Percentiles rank a stretch among this genome's conserved stretches.
Conservation (phyloP, 2,329 filamentous ascomycete species). For the Cercospora zeina region DNA sequence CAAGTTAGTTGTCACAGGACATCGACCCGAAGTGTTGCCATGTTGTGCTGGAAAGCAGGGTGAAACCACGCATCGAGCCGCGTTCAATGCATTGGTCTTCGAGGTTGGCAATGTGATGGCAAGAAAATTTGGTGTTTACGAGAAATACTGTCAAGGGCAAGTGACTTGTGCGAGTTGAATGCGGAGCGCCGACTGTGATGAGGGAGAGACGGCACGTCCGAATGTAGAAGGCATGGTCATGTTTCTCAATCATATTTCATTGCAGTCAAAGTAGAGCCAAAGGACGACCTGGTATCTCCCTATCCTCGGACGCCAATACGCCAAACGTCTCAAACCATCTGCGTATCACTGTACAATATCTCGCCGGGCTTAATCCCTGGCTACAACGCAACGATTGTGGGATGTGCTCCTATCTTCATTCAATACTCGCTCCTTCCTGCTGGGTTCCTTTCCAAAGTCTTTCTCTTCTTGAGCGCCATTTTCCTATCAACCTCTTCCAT, state of each 20-base stretch:
- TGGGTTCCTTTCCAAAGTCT: constrained; percentile 48
- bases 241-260: background rate
- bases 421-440: constrained; percentile 47
- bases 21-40: too few species aligned
- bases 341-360: background rate
- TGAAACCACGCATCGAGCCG: too few species aligned
- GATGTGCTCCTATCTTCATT: background rate
- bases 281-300: constrained; percentile 3
- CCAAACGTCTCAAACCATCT: background rate
- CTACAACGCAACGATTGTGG: background rate
- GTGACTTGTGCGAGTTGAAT: too few species aligned
- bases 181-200: too few species aligned
- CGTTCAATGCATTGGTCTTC: too few species aligned
- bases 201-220: background rate
- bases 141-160: too few species aligned
- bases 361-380: background rate
- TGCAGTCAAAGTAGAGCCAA: background rate
- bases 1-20: too few species aligned
- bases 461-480: constrained; percentile 50
- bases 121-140: too few species aligned
- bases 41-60: too few species aligned
- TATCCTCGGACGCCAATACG: background rate
- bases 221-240: background rate
- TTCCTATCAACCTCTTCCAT: constrained; percentile 68
- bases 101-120: too few species aligned